Evolutionary conservation across 1,284 basidiomycete genomes (phyloP).

Genomic region (Rhodofomes roseus): DNA sequence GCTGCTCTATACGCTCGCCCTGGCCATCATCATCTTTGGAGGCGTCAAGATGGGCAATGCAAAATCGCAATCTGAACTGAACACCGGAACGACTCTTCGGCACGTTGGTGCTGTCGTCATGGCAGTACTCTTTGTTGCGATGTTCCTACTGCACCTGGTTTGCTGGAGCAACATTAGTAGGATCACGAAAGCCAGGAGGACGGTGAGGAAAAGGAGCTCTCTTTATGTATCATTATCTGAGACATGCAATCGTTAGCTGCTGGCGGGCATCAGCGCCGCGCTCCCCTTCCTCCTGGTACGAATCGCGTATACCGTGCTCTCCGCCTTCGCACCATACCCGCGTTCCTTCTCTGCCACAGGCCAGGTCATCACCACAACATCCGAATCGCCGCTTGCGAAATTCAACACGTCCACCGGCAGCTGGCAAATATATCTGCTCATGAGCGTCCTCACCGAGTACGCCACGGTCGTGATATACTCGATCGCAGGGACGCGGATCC

Average conservation of each 20-base stretch:
- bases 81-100: conserved; percentile 32
- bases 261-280: conserved; percentile 47
- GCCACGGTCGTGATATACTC: conserved; percentile 46
- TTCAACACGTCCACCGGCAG: conserved; percentile 51
- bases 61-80: conserved; percentile 7
- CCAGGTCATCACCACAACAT: conserved; percentile 3
- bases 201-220: conserved; percentile 20
- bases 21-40: conserved; percentile 49
- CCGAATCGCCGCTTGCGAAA: conserved; percentile 32
- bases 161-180: conserved; percentile 44
- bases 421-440: conserved; percentile 51
- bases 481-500: conserved; percentile 33
- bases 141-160: conserved; percentile 39
- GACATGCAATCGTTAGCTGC: conserved; percentile 34
- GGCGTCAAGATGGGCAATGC: conserved; percentile 17
- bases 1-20: conserved; percentile 38
- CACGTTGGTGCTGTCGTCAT: conserved; percentile 49
- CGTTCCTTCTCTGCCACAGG: conserved; percentile 10
- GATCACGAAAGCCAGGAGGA: conserved; percentile 50
- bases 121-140: conserved; percentile 39
- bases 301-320: conserved; percentile 48
- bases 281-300: conserved; percentile 59
- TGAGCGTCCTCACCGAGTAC: conserved; percentile 58
- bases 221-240: background rate
- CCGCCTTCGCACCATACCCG: conserved; percentile 35